Conservation (phyloP, 805 yeast species). For the Spathaspora sp. region DNA sequence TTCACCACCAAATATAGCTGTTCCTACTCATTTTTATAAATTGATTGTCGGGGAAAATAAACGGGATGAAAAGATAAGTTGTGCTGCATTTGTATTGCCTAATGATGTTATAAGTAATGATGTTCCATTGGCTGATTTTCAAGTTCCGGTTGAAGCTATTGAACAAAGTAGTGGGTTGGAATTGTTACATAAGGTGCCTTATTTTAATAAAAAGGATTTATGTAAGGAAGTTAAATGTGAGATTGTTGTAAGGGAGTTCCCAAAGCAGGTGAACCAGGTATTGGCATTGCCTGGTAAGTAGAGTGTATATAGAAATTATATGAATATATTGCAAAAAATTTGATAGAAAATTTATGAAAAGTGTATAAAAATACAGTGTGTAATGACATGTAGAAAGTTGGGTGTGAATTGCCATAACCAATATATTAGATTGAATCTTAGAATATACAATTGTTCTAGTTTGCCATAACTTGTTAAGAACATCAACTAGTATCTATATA, state of each 20-base stretch:
- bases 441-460: no score
- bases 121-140: conserved; percentile 68
- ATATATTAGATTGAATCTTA: no score
- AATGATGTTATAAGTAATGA: conserved; percentile 74
- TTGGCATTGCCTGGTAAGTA: conserved; percentile 11
- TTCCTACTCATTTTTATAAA: conserved; percentile 96
- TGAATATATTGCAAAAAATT: not conserved
- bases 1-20: conserved; percentile 93
- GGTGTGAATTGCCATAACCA: no score
- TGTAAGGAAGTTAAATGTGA: conserved; percentile 81
- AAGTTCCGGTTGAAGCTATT: conserved; percentile 85
- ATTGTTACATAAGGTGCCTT: conserved; percentile 67
- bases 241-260: conserved; percentile 78
- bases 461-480: no score
- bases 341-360: no score
- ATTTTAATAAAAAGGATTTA: conserved; percentile 51
- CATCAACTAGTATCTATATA: no score
- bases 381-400: no score
- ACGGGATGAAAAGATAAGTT: conserved; percentile 49
- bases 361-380: no score
- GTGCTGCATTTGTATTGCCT: conserved; percentile 93
- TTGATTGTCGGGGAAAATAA: conserved; percentile 75
- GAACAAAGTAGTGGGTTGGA: conserved; percentile 86
- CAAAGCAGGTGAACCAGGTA: conserved; percentile 30
- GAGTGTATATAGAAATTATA: not conserved